Base-by-base conservation (phyloP, 176 grass and related monocot species). In the Leersia perrieri region DNA sequence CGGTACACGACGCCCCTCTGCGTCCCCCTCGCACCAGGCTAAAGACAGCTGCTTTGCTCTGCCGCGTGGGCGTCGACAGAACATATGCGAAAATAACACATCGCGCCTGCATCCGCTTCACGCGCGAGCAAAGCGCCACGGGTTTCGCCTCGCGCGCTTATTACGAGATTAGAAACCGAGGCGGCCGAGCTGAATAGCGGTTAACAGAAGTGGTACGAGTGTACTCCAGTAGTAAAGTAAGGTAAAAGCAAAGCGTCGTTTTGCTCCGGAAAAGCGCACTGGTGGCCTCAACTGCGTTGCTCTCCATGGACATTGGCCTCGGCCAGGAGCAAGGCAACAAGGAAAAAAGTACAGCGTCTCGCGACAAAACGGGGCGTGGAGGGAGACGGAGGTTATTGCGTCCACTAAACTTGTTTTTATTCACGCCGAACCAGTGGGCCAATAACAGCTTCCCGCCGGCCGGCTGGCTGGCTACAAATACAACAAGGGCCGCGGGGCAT, bases 291-390 rank as follows among this genome's bases (percentile, higher is more conserved):
- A 35, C 73, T 3, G 61, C 49, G 49, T 53, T 22, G 60, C 41
- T 60, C 42, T 33, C 71, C 63, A 10, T 23, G 62, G 35, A 36
- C n/a, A 8, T 31, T 22, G 40, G 66, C 68, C 55, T 85, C 82
- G 77, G 77, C 82, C 76, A 85, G 77, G 64, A 70, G 88, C 83
- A 73, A 85, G 0, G 66, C 78, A 82, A 89, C 88, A 81, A 89
- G 53, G 12, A 53, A 53, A 78, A 66, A 13, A 49, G 81, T 18
- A 33, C 27, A 64, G 63, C 42, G 64, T 32, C 40, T 51, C 80
- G 60, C 60, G 58, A 82, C 70, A 74, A 82, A 82, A 23, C 10
- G 16, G 14, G 69, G n/a, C n/a, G n/a, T n/a, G n/a, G n/a, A 34
- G 36, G 75, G 49, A 75, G 60, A 58, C 68, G 74, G 33, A 72